Conservation (phyloP, 495 filamentous ascomycete genomes). For the Acidomyces sp. region DNA sequence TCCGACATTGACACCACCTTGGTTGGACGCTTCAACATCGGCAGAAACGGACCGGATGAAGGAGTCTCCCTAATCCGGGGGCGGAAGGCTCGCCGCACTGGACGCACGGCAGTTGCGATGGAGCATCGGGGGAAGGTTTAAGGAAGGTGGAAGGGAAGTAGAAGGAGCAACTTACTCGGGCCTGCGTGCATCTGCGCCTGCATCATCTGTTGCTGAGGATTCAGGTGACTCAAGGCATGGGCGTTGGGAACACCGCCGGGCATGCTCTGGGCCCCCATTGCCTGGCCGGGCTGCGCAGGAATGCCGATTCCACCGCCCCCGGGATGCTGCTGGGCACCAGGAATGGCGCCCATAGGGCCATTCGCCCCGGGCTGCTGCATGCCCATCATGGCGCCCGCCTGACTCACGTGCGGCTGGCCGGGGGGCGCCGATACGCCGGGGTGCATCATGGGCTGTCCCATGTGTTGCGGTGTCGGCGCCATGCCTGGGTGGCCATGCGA, state of each 20-base stretch:
- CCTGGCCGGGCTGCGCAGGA: constrained; percentile 1
- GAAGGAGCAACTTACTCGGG: constrained; percentile 5
- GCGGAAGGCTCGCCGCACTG: no score
- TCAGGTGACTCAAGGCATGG: constrained; percentile 67
- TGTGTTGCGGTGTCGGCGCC: constrained; percentile 50
- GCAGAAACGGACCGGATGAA: no score
- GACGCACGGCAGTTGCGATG: no score
- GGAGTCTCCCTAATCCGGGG: no score
- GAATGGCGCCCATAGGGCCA: constrained; percentile 36
- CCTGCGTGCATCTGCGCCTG: constrained; percentile 14
- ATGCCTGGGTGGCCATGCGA: constrained; percentile 60
- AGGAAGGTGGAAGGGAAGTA: no score
- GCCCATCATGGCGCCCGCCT: constrained; percentile 66
- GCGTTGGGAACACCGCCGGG: constrained; percentile 49
- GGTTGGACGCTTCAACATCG: no score
- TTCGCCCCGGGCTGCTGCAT: constrained; percentile 54
- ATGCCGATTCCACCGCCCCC: constrained; percentile 7
- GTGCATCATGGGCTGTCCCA: constrained; percentile 65
- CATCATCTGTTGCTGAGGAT: constrained; percentile 39
- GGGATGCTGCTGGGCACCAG: constrained; percentile 10
- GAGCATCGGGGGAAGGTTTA: no score
- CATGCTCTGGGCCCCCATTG: constrained; percentile 23
- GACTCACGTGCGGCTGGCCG: constrained; percentile 63
- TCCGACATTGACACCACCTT: no score
- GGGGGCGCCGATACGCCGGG: constrained; percentile 75